Evolutionary conservation across 2,329 filamentous ascomycete genomes (phyloP).

Genomic region (Aspergillus pseudotamarii): DNA sequence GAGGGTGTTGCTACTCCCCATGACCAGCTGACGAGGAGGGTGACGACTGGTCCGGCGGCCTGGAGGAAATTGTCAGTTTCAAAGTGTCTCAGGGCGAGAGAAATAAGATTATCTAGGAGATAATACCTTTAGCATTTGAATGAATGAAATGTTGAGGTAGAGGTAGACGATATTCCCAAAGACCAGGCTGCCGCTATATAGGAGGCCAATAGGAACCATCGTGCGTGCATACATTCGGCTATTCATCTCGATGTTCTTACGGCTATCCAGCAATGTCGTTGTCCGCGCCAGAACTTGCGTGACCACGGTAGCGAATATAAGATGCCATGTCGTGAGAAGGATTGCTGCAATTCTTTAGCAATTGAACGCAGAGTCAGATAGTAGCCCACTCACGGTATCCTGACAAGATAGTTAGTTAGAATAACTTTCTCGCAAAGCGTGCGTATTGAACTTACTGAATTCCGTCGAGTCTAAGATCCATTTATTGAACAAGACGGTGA

Average conservation of each 20-base stretch:
- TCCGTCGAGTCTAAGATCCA: slow-evolving; percentile 83
- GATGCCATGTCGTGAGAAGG: slow-evolving; percentile 88
- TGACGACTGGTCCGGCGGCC: slow-evolving; percentile 92
- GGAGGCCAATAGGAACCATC: slow-evolving; percentile 89
- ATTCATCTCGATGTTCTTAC: slow-evolving; percentile 93
- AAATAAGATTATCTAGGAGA: not conserved
- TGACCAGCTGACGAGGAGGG: slow-evolving; percentile 81
- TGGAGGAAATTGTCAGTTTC: slow-evolving; percentile 34
- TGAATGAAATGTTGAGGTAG: slow-evolving; percentile 91
- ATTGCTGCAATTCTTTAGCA: slow-evolving; percentile 37
- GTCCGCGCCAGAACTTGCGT: slow-evolving; percentile 88
- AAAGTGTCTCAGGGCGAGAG: not conserved
- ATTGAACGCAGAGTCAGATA: not conserved
- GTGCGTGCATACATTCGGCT: slow-evolving; percentile 83
- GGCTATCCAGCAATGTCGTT: slow-evolving; percentile 81
- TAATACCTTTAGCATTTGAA: slow-evolving; percentile 93
- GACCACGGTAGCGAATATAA: slow-evolving; percentile 85
- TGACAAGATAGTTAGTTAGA: slow-evolving; percentile 4
- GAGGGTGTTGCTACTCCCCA: slow-evolving; percentile 79
- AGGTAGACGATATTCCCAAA: slow-evolving; percentile 94
- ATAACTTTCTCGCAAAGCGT: too few relatives aligned
- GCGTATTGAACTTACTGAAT: slow-evolving; percentile 65
- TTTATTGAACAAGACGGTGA: slow-evolving; percentile 90
- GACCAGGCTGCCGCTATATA: slow-evolving; percentile 93
- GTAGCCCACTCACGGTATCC: slow-evolving; percentile 18